Evolutionary conservation across 805 yeast species (phyloP), one percentile per base, ranked within the genome.

Genomic region (Wickerhamiella parazyma): DNA sequence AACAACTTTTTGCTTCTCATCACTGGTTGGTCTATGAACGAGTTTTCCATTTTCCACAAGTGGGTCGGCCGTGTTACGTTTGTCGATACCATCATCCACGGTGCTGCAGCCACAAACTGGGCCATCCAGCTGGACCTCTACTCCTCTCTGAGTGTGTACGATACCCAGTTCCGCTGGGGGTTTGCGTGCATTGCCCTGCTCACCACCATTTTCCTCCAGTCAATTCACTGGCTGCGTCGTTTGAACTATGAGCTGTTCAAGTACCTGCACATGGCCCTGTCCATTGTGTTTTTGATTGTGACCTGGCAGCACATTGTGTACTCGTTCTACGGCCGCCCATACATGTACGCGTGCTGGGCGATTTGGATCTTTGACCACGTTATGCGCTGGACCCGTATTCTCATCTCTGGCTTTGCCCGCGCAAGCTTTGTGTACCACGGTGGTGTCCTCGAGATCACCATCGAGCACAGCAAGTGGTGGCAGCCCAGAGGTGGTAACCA

Each of bases 321-420:
- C 43, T 20, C 31, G n/a, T 40, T 19, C 25, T 33, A 40, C 22
- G 43, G 43, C n/a, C 37, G 37, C 25, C 43, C 43, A 6, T 40
- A 40, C 36, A 40, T 40, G 43, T 40, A 40, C 45, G 68, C 73
- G 6, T 57, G 77, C 12, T 68, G 73, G 49, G 75, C 72, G 0
- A 63, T 82, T 11, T 83, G 93, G 93, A 67, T 65, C 3, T 65
- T 73, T 51, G 89, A 83, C 54, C 66, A 84, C 48, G 45, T 74
- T 1, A 52, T 73, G 12, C 68, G 93, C 51, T 45, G 76, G 16
- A 62, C 68, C 2, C 68, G 82, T 47, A 59, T 82, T 2, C 47
- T 68, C 14, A 53, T 61, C 24, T 76, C 77, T 52, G 93, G 94
- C 6, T 38, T 58, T 5, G 48, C 41, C 26, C 51, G 46, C 35